phyloP scores from a whole-genome alignment of 1,139 yeast species.

The Blastobotrys illinoisensis region DNA sequence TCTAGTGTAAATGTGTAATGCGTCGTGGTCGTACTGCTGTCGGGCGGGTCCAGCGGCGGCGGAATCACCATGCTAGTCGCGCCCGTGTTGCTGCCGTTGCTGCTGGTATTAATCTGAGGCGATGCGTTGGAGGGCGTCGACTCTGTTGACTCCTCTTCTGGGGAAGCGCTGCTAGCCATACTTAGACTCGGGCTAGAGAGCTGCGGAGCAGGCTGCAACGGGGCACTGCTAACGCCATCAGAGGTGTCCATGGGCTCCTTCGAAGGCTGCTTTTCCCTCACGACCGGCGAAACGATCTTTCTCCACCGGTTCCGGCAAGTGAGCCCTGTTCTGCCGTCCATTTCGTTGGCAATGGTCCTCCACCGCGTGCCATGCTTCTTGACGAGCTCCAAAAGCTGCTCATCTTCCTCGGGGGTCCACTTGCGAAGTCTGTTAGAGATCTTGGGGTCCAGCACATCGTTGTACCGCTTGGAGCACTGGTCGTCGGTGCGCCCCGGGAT shows the following conservation, averaged over 20 bases:
- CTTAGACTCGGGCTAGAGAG: conserved; percentile 5
- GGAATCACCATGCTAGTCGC: neutral
- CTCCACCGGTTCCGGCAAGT: conserved; percentile 94
- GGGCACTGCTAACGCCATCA: neutral
- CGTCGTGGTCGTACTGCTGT: conserved; percentile 15
- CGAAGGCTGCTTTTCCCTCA: conserved; percentile 35
- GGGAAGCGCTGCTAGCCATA: conserved; percentile 5
- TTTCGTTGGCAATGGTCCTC: conserved; percentile 69
- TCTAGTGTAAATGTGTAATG: conserved; percentile 14
- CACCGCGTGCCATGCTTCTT: conserved; percentile 81
- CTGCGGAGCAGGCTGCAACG: neutral
- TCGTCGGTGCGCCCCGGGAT: conserved; percentile 88
- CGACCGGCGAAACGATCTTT: conserved; percentile 71
- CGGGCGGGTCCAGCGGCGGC: conserved; percentile 8
- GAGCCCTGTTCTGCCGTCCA: conserved; percentile 77
- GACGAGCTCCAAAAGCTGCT: conserved; percentile 58
- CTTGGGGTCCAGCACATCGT: conserved; percentile 80
- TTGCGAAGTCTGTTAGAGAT: conserved; percentile 72
- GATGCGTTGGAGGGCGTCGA: neutral
- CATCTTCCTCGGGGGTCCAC: conserved; percentile 78
- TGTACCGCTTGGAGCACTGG: conserved; percentile 88
- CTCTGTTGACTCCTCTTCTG: neutral
- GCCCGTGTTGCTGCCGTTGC: neutral
- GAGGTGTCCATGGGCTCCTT: neutral
- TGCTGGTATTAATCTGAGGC: neutral